Evolutionary conservation across 495 filamentous ascomycete genomes (phyloP).

Genomic region (Xylaria curta): DNA sequence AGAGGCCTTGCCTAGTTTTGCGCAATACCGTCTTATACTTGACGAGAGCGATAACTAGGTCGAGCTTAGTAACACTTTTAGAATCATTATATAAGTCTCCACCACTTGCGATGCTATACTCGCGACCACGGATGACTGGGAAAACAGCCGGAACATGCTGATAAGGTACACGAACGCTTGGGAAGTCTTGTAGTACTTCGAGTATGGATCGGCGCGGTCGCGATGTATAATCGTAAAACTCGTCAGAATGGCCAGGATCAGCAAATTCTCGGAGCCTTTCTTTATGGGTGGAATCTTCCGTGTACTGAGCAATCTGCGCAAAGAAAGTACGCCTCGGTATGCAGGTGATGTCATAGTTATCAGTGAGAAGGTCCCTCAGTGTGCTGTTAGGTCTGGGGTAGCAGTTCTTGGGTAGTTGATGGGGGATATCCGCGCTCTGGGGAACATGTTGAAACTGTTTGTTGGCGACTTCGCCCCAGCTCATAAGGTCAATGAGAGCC

Average conservation of each 20-base stretch:
- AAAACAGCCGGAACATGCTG: slow-evolving; percentile 71
- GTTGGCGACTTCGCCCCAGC: slow-evolving; percentile 77
- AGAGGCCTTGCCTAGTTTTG: slow-evolving; percentile 84
- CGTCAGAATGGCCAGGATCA: slow-evolving; percentile 76
- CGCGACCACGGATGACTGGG: slow-evolving; percentile 75
- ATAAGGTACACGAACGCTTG: slow-evolving; percentile 81
- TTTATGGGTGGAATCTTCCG: slow-evolving; percentile 71
- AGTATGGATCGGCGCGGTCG: slow-evolving; percentile 89
- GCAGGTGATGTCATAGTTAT: slow-evolving; percentile 85
- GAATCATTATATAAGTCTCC: slow-evolving; percentile 42
- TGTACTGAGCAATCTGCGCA: slow-evolving; percentile 71
- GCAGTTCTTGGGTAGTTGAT: slow-evolving; percentile 34
- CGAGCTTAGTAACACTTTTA: slow-evolving; percentile 58
- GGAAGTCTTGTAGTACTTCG: slow-evolving; percentile 90
- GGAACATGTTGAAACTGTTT: slow-evolving; percentile 52
- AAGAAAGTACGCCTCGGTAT: slow-evolving; percentile 92
- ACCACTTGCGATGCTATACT: slow-evolving; percentile 88
- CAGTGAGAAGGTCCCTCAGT: slow-evolving; percentile 74
- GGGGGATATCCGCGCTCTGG: slow-evolving; percentile 43
- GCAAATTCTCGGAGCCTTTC: slow-evolving; percentile 86
- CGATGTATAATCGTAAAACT: slow-evolving; percentile 94
- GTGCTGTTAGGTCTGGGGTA: slow-evolving; percentile 60
- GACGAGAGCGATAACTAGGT: slow-evolving; percentile 88
- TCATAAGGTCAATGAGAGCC: slow-evolving; percentile 74
- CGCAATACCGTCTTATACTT: slow-evolving; percentile 90